Evolutionary conservation across 179 eudicot genomes (phyloP).

Genomic region (Silene vulgaris): DNA sequence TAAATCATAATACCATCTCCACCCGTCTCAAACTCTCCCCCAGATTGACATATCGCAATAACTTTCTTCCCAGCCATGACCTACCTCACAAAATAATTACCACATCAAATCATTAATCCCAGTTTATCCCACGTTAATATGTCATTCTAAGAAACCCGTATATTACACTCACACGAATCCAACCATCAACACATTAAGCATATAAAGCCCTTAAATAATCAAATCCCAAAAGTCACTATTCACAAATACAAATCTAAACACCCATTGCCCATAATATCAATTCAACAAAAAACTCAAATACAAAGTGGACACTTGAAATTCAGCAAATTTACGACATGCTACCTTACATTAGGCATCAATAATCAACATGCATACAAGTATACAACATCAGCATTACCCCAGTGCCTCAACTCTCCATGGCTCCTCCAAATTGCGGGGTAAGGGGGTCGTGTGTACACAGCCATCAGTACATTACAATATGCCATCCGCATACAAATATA

Average conservation of each 20-base stretch:
- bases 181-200: constrained; percentile 12
- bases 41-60: constrained; percentile 80
- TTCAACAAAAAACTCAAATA: too few species aligned
- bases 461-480: too few species aligned
- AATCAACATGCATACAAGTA: background rate
- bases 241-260: background rate
- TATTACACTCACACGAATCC: background rate
- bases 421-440: too few species aligned
- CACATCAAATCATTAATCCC: background rate
- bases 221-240: constrained; percentile 19
- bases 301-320: constrained; percentile 17
- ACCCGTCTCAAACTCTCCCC: constrained; percentile 63
- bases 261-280: too few species aligned
- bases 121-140: background rate
- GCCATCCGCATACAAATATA: too few species aligned
- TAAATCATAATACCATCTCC: constrained; percentile 55
- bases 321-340: background rate
- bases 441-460: too few species aligned
- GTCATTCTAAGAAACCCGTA: constrained; percentile 7
- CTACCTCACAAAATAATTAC: constrained; percentile 17
- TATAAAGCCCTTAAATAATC: background rate
- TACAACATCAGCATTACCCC: too few species aligned
- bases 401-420: too few species aligned
- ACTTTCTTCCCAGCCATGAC: constrained; percentile 66
- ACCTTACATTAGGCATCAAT: constrained; percentile 16